phyloP scores from a whole-genome alignment of 2,329 filamentous ascomycete genomes.

The Cadophora gregata region DNA sequence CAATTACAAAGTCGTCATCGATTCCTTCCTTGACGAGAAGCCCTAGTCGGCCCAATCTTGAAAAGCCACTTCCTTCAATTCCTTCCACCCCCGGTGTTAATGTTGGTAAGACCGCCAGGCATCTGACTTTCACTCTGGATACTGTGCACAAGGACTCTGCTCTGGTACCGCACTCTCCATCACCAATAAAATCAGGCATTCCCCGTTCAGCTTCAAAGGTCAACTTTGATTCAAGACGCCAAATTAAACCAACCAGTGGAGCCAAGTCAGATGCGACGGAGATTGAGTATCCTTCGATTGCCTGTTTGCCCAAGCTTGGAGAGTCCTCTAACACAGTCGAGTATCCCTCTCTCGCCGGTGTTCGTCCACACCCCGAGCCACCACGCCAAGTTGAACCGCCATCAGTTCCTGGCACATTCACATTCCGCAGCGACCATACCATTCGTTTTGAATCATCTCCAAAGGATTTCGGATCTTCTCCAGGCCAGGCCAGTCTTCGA shows the following conservation, averaged over 20 bases:
- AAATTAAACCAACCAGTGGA: slow-evolving; percentile 31
- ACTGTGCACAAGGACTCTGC: slow-evolving; percentile 56
- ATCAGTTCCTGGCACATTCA: slow-evolving; percentile 63
- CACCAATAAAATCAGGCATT: slow-evolving; percentile 58
- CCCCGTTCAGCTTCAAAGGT: slow-evolving; percentile 50
- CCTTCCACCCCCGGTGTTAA: slow-evolving; percentile 62
- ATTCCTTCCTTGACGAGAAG: slow-evolving; percentile 43
- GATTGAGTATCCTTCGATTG: slow-evolving; percentile 61
- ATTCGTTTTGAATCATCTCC: slow-evolving; percentile 59
- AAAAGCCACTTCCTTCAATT: slow-evolving; percentile 58
- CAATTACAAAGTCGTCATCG: slow-evolving; percentile 29
- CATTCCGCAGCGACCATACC: slow-evolving; percentile 70
- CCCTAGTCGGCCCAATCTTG: slow-evolving; percentile 56
- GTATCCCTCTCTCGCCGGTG: slow-evolving; percentile 41
- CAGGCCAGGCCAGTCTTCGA: slow-evolving; percentile 66
- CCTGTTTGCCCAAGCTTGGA: slow-evolving; percentile 39
- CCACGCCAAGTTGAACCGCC: slow-evolving; percentile 33
- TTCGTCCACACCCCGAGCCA: slow-evolving; percentile 37
- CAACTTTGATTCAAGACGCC: slow-evolving; percentile 47
- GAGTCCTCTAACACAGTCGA: slow-evolving; percentile 31
- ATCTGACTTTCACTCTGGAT: slow-evolving; percentile 79
- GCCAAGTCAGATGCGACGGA: slow-evolving; percentile 44
- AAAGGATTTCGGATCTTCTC: slow-evolving; percentile 60
- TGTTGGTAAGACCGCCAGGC: slow-evolving; percentile 66
- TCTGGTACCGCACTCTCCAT: slow-evolving; percentile 57